Evolutionary conservation across 352 stramenopile species (phyloP), one percentile per base, ranked within the genome.

Genomic region (Phytopythium oedochilum): DNA sequence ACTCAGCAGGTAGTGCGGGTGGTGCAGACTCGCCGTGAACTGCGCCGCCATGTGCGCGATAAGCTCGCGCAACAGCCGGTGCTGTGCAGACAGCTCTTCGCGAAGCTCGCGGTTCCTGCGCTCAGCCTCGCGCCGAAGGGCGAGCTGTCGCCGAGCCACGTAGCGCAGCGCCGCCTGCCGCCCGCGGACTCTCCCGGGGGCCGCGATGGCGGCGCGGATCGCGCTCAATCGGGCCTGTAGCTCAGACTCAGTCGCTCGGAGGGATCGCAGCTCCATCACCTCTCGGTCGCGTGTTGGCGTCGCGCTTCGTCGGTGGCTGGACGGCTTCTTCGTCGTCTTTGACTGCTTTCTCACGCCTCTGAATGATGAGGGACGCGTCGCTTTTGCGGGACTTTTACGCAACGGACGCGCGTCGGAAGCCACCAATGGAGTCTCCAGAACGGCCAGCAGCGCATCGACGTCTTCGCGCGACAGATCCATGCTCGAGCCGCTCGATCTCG

Each of bases 71-170:
- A 35, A 55, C 23, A 46, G 23, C 8, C 35, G 49, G 23, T 55
- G 35, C 49, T 70, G 65, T 20, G 57, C 46, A 1, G 35, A 40
- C 6, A 73, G 14, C 20, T 64, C 25, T 17, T 57, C 40, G 17
- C 65, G 38, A 4, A 73, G 34, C 17, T 17, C 28, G 26, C 31
- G 57, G 55, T 70, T 73, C 53, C 57, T 36, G 17, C 11, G 62
- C 31, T 70, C 61, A 7, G 57, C 61, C 15, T 49, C 34, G 20
- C 56, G 55, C 35, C 65, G 54, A 2, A 53, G 54, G 23, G 23
- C 55, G 2, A 60, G 55, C 35, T 64, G 53, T 11, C 57, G 48
- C 1, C 65, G 61, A 22, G 65, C 65, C 31, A 70, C 62, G 32
- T 67, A 46, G 11, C 36, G 35, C 49, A 31, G 36, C 23, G 23